Evolutionary conservation across 2,329 filamentous ascomycete species (phyloP).

Genomic region (Fusarium irregulare): DNA sequence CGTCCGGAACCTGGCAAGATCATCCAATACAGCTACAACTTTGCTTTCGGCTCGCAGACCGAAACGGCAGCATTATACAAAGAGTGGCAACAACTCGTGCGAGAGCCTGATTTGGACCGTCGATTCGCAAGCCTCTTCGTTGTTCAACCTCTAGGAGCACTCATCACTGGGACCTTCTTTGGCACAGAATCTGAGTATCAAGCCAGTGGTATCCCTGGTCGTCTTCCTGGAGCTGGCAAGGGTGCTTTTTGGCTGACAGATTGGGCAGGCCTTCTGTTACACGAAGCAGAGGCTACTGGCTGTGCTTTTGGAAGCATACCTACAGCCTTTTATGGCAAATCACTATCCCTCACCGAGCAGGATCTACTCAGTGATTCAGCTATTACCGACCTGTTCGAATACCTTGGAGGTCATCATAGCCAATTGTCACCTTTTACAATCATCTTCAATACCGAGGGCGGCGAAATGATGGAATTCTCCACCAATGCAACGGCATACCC

Average conservation of each 20-base stretch:
- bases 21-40: conserved; percentile 68
- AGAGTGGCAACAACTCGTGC: conserved; percentile 68
- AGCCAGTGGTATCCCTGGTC: conserved; percentile 60
- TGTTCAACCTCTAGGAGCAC: conserved; percentile 62
- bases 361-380: conserved; percentile 59
- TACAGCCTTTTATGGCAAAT: conserved; percentile 67
- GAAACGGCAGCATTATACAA: conserved; percentile 63
- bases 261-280: conserved; percentile 70
- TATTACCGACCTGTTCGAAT: conserved; percentile 64
- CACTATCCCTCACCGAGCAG: conserved; percentile 62
- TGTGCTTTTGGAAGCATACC: conserved; percentile 61
- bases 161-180: conserved; percentile 71
- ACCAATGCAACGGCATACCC: conserved; percentile 69
- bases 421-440: conserved; percentile 69
- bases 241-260: conserved; percentile 64
- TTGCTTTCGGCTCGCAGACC: conserved; percentile 60
- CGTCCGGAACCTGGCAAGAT: conserved; percentile 66
- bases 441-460: conserved; percentile 71
- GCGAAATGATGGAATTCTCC: conserved; percentile 67
- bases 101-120: conserved; percentile 65
- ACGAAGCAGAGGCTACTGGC: conserved; percentile 62
- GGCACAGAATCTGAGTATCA: conserved; percentile 68
- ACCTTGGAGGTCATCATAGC: conserved; percentile 61
- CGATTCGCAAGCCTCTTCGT: conserved; percentile 69
- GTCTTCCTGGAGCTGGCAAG: conserved; percentile 56